A percentile compares a stretch with the other conserved stretches of the same genome.
Conservation (phyloP, 2,329 filamentous ascomycete species). For the Lasiodiplodia theobromae region DNA sequence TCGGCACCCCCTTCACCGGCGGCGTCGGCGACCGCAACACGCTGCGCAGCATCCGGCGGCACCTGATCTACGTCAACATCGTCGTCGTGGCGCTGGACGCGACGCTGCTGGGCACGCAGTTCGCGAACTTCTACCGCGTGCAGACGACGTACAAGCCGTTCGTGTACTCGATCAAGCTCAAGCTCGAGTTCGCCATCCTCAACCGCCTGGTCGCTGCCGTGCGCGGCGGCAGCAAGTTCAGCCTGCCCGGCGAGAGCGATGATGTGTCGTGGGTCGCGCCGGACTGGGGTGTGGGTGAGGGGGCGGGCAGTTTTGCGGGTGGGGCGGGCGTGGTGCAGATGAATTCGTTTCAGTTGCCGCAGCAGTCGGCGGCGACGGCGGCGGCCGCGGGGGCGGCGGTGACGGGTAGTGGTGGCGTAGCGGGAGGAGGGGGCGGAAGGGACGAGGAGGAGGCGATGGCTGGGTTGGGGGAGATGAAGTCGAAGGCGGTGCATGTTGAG, state of each 20-base stretch:
- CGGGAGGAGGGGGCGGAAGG: background rate
- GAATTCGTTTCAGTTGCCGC: background rate
- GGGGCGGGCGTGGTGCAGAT: background rate
- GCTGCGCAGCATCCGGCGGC: constrained; percentile 39
- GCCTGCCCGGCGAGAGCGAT: background rate
- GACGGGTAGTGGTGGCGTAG: background rate
- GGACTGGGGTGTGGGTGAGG: background rate
- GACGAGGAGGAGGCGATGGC: background rate
- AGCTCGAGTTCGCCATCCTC: constrained; percentile 62
- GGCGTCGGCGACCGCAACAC: constrained; percentile 29
- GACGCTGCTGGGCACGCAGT: constrained; percentile 38
- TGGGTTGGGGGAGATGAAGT: background rate
- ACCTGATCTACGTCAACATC: constrained; percentile 47
- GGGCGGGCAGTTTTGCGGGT: background rate
- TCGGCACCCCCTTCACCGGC: background rate
- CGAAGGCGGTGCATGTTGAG: background rate
- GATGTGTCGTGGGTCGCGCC: background rate
- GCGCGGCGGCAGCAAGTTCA: background rate
- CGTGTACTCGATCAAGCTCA: constrained; percentile 53
- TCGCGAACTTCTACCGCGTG: constrained; percentile 39
- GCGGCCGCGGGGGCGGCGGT: too few relatives aligned
- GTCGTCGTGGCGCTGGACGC: constrained; percentile 48
- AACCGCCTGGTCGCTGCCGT: constrained; percentile 38
- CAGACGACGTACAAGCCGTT: constrained; percentile 49
- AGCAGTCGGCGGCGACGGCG: background rate